These are phyloP conservation scores for Periglandula ipomoeae DNA, from an alignment of 2,329 filamentous ascomycete genomes.

Conservation along the genomic window DNA sequence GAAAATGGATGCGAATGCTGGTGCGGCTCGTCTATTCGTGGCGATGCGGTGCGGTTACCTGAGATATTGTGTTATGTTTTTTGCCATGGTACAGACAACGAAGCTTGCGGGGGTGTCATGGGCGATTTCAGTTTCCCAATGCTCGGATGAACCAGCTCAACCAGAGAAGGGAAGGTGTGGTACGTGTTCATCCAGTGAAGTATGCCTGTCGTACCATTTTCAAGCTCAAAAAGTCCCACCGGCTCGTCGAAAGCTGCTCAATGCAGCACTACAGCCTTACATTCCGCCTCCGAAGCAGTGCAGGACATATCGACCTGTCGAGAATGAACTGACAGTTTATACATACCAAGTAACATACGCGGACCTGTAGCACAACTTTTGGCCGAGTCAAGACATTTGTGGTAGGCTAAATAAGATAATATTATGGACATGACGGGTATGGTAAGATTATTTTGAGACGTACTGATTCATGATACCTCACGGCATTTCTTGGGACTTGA, in stretches of 20 bases:
- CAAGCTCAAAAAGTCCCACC: background rate
- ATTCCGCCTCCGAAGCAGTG: background rate
- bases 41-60: constrained; percentile 15
- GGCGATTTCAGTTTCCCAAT: constrained; percentile 15
- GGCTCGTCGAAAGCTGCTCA: background rate
- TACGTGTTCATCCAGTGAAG: background rate
- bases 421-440: background rate
- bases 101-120: constrained; percentile 18
- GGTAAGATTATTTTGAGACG: background rate
- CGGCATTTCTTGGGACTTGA: too few relatives aligned
- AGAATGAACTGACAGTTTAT: background rate
- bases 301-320: background rate
- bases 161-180: background rate
- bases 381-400: constrained; percentile 4
- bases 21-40: constrained; percentile 28
- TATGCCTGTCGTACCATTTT: background rate
- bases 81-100: constrained; percentile 11
- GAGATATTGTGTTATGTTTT: constrained; percentile 15
- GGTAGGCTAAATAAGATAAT: background rate
- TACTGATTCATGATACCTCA: background rate
- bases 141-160: background rate
- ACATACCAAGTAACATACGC: background rate
- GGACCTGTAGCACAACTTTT: constrained; percentile 6
- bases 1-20: constrained; percentile 44
- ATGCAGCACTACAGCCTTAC: background rate